Base-by-base conservation (phyloP, 495 filamentous ascomycete species). In the Lasiosphaeria ovina region DNA sequence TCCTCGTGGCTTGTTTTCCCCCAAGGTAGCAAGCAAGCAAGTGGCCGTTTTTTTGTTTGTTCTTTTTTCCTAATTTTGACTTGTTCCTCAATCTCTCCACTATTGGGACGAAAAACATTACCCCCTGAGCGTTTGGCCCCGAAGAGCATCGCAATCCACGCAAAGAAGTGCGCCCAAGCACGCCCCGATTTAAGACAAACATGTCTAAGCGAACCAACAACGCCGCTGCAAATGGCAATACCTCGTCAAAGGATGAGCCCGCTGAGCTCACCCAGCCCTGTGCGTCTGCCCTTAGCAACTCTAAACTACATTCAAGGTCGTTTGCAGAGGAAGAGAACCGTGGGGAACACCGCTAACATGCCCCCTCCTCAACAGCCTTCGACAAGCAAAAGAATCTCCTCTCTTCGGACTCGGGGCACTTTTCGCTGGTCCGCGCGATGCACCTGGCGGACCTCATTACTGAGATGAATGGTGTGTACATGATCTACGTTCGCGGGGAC, bases 371-470 rank as follows among this genome's bases (percentile, higher is more conserved):
- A 51, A 50, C 66, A 91, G 89, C 81, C 61, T 80, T 89, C 64
- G 87, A 93, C 72, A 95, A 94, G 77, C 92, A 97, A 77, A 91
- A 89, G 67, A 82, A 84, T 74, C 86, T 97, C 55, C 88, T 97
- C 50, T 84, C 84, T 33, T 77, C 85, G 56, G 84, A 91, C 51
- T 82, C 84, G 35, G 91, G 90, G 31, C 92, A 96, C 69, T 85
- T 85, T 71, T 80, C 79, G 32, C 72, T 85, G 61, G 69, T 85
- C 59, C 91, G 89, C 71, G 91, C 93, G 59, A 81, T 98, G 61
- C 94, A 98, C 70, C 84, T 98, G 59, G 94, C 94, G 16, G 94
- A 98, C 76, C 79, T 95, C 47, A 96, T 98, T 66, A 98, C 94
- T 33, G 92, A 95, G 69, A 76, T 98, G 49, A 98, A 98, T 74